phyloP scores from a whole-genome alignment of 75 land plant genomes.

The Adiantum capillusveneris region DNA sequence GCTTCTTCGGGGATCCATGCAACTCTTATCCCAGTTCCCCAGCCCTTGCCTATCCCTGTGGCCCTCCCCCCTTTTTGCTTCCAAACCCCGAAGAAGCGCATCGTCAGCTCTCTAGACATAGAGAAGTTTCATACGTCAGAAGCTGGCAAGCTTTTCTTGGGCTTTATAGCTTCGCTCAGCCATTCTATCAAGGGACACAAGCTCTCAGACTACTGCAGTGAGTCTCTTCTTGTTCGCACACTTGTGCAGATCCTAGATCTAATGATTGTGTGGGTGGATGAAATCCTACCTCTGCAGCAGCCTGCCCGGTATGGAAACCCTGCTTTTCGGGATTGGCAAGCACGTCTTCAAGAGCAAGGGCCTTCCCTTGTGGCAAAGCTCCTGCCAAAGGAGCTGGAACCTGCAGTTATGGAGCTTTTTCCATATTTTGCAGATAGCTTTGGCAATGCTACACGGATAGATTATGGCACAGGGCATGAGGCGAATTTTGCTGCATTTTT shows the following conservation, averaged over 20 bases:
- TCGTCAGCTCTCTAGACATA: constrained; percentile 50
- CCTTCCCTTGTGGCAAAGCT: constrained; percentile 30
- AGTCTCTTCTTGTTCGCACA: constrained; percentile 19
- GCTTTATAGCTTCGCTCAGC: constrained; percentile 74
- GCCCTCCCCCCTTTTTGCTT: constrained; percentile 51
- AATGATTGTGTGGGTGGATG: constrained; percentile 56
- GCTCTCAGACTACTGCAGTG: constrained; percentile 66
- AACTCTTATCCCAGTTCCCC: constrained; percentile 71
- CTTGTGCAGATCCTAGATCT: constrained; percentile 39
- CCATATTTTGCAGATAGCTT: constrained; percentile 88
- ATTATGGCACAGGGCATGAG: constrained; percentile 97
- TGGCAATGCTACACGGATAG: constrained; percentile 78
- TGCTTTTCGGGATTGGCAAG: constrained; percentile 69
- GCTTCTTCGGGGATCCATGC: constrained; percentile 44
- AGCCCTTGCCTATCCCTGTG: constrained; percentile 44
- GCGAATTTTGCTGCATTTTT: constrained; percentile 90
- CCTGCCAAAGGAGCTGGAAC: constrained; percentile 25
- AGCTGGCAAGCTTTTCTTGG: constrained; percentile 58
- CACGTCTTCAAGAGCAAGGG: constrained; percentile 28
- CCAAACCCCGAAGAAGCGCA: constrained; percentile 47
- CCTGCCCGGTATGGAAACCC: constrained; percentile 76
- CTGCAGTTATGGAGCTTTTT: constrained; percentile 44
- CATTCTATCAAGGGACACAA: constrained; percentile 68
- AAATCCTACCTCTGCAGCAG: constrained; percentile 62
- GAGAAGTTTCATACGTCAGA: constrained; percentile 48